phyloP scores from a whole-genome alignment of 805 yeast genomes.

The Wickerhamomyces sydowiorum region DNA sequence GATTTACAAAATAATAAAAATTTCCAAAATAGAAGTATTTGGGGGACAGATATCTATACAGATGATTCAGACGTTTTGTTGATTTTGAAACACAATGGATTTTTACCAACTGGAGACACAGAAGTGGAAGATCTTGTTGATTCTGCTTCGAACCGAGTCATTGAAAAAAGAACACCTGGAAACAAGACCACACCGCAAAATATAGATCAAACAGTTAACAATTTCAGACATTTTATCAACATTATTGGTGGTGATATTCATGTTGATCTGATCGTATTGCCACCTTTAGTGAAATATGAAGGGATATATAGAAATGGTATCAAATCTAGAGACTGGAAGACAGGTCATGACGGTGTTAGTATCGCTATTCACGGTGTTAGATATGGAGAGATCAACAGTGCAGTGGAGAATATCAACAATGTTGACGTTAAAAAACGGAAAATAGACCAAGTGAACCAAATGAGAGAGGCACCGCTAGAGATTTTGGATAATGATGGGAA shows the following conservation, averaged over 20 bases:
- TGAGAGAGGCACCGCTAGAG: background rate
- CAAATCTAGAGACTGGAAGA: conserved; percentile 69
- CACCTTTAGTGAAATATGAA: conserved; percentile 55
- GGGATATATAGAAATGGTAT: conserved; percentile 68
- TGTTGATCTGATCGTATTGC: conserved; percentile 46
- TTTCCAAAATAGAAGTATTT: conserved; percentile 36
- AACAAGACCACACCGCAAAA: conserved; percentile 27
- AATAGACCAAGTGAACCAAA: conserved; percentile 12
- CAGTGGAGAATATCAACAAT: conserved; percentile 16
- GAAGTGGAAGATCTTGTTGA: conserved; percentile 14
- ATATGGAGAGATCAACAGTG: conserved; percentile 24
- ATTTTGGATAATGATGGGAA: conserved; percentile 5
- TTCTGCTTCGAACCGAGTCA: conserved; percentile 8
- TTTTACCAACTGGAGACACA: conserved; percentile 31
- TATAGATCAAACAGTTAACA: conserved; percentile 23
- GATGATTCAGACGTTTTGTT: conserved; percentile 87
- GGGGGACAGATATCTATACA: conserved; percentile 94
- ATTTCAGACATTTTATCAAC: conserved; percentile 20
- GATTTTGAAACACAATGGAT: conserved; percentile 74
- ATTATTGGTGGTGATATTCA: conserved; percentile 28
- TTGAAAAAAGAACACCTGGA: conserved; percentile 34
- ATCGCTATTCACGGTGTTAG: conserved; percentile 45
- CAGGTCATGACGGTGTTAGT: conserved; percentile 76
- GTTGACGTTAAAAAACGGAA: conserved; percentile 16
- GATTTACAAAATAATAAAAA: conserved; percentile 19